phyloP scores from a whole-genome alignment of 495 filamentous ascomycete genomes.

The Margaritispora aquatica region DNA sequence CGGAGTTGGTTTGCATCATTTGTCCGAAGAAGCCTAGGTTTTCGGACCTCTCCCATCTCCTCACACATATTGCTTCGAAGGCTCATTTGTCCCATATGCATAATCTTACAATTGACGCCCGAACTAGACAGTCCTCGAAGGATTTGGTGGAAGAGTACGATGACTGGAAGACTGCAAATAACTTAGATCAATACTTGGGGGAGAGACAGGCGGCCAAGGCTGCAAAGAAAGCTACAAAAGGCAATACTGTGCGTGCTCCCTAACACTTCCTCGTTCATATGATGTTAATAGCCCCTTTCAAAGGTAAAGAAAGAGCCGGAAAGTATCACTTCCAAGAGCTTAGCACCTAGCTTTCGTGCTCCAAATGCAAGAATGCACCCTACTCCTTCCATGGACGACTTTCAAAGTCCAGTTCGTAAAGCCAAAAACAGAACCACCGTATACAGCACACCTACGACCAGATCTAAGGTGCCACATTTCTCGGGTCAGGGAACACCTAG shows the following conservation, averaged over 20 bases:
- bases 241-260: too few relatives aligned
- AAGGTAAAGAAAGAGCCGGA: too few relatives aligned
- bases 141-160: slow-evolving; percentile 54
- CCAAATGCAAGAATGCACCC: slow-evolving; percentile 32
- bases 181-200: slow-evolving; percentile 59
- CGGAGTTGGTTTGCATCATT: slow-evolving; percentile 69
- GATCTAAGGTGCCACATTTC: slow-evolving; percentile 16
- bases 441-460: slow-evolving; percentile 16
- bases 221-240: too few relatives aligned
- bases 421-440: slow-evolving; percentile 2
- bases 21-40: slow-evolving; percentile 73
- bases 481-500: background rate
- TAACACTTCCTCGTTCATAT: too few relatives aligned
- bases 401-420: background rate
- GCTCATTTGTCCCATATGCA: slow-evolving; percentile 71
- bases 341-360: slow-evolving; percentile 18
- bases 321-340: too few relatives aligned
- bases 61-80: slow-evolving; percentile 85
- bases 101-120: slow-evolving; percentile 60
- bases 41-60: slow-evolving; percentile 80
- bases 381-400: slow-evolving; percentile 3
- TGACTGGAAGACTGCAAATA: slow-evolving; percentile 59
- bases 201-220: background rate
- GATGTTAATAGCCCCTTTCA: too few relatives aligned
- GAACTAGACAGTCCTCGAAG: slow-evolving; percentile 45